phyloP scores from a whole-genome alignment of 1,284 basidiomycete species.

The Cryptococcus amylolentus region DNA sequence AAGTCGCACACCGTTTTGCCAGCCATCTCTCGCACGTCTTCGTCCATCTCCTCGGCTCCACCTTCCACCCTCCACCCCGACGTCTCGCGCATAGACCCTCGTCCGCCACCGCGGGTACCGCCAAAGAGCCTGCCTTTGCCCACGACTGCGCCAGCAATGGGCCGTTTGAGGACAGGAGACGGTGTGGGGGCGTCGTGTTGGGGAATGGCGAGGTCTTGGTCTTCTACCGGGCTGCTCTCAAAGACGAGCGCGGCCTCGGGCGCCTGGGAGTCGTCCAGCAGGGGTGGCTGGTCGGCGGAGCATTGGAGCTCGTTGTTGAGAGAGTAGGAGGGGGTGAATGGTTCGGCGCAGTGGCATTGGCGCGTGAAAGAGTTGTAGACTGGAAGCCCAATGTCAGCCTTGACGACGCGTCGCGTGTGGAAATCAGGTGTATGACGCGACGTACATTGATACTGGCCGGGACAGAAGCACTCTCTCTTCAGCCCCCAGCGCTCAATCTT shows the following conservation, averaged over 20 bases:
- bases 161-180: no score
- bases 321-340: not conserved
- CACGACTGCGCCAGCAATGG: not conserved
- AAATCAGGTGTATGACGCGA: not conserved
- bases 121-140: not conserved
- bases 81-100: not conserved
- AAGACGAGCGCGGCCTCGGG: no score
- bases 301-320: not conserved
- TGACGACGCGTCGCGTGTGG: not conserved
- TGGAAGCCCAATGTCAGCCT: not conserved
- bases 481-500: not conserved
- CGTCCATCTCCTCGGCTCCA: not conserved
- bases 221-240: no score
- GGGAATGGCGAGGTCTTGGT: no score
- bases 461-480: not conserved
- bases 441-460: not conserved
- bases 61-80: not conserved
- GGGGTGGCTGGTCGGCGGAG: not conserved
- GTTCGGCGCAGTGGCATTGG: not conserved
- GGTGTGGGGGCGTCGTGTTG: not conserved
- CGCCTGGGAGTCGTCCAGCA: not conserved
- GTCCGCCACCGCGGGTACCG: not conserved
- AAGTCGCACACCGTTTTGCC: not conserved
- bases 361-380: not conserved
- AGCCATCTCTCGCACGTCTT: not conserved